Evolutionary conservation across 129 eudicot species (phyloP).

Genomic region (Tagetes erecta): DNA sequence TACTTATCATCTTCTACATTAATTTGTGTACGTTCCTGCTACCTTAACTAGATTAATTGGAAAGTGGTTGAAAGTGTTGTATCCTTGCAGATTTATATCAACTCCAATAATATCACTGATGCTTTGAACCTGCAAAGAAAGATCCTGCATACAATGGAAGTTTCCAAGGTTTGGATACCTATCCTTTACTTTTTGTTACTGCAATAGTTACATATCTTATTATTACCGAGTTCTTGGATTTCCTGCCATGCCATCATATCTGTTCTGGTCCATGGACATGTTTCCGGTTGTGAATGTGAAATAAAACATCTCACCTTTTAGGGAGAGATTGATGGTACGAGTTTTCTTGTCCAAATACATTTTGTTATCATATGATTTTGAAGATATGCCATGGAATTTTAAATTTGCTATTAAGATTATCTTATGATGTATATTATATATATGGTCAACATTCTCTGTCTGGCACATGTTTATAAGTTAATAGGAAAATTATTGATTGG

Average conservation of each 20-base stretch:
- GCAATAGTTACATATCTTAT: slow-evolving; percentile 12
- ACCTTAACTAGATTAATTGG: background rate
- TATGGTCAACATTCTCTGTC: slow-evolving; percentile 9
- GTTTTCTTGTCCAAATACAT: background rate
- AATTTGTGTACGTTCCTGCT: background rate
- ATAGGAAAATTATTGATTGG: slow-evolving; percentile 7
- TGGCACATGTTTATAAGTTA: background rate
- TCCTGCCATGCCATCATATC: slow-evolving; percentile 6
- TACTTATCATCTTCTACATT: background rate
- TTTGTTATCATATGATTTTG: slow-evolving; percentile 2
- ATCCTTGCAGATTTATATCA: slow-evolving; percentile 59
- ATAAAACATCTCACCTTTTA: background rate
- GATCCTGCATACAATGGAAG: slow-evolving; percentile 70
- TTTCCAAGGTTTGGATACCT: slow-evolving; percentile 61
- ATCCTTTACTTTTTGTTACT: slow-evolving; percentile 9
- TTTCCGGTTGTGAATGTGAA: slow-evolving; percentile 7
- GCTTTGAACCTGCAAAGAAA: slow-evolving; percentile 73
- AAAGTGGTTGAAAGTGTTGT: slow-evolving; percentile 6
- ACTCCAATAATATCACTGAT: slow-evolving; percentile 47
- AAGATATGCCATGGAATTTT: background rate
- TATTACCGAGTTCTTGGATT: background rate
- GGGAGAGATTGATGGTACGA: background rate
- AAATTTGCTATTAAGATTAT: background rate
- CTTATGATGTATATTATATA: background rate
- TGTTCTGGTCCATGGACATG: slow-evolving; percentile 1